Percentiles rank a stretch among this genome's conserved stretches.
phyloP scores from a whole-genome alignment of 768 basidiomycete genomes.

The Leccinellum luteum region DNA sequence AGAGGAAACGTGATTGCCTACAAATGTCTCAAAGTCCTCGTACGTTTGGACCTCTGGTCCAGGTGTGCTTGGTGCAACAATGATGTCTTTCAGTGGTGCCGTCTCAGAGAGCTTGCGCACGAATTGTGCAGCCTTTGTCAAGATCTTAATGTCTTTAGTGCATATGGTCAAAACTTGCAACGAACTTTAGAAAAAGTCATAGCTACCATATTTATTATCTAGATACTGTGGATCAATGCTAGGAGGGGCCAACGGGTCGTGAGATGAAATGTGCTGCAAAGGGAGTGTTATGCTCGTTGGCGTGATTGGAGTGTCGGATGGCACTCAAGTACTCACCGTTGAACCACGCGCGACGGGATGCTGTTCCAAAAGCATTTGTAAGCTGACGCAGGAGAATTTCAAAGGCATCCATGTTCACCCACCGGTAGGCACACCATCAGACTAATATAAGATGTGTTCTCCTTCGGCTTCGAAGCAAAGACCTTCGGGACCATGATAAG shows the following conservation, averaged over 20 bases:
- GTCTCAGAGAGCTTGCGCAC: constrained; percentile 15
- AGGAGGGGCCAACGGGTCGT: constrained; percentile 11
- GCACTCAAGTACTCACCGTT: constrained; percentile 5
- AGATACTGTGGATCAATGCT: constrained; percentile 12
- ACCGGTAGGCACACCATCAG: constrained; percentile 10
- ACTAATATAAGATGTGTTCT: constrained; percentile 13
- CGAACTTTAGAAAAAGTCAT: not conserved
- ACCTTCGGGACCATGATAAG: constrained; percentile 17
- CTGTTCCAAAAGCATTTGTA: not conserved
- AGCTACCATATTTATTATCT: constrained; percentile 14
- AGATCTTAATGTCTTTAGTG: constrained; percentile 11
- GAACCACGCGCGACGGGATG: constrained; percentile 20
- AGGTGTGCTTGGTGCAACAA: constrained; percentile 18
- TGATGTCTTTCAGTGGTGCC: constrained; percentile 14
- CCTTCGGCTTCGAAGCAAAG: constrained; percentile 7
- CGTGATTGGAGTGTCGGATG: not conserved
- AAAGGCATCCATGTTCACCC: not conserved
- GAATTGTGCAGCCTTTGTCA: constrained; percentile 15
- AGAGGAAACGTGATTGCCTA: not conserved
- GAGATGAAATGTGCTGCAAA: constrained; percentile 15
- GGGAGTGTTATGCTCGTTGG: not conserved
- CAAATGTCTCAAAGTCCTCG: constrained; percentile 13
- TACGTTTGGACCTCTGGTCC: constrained; percentile 20
- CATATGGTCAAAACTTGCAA: not conserved
- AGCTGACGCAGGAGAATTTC: not conserved